Percentiles rank a stretch among this genome's conserved stretches.
phyloP scores from a whole-genome alignment of 164 flowering plant genomes.

The Cinnamomum micranthum region DNA sequence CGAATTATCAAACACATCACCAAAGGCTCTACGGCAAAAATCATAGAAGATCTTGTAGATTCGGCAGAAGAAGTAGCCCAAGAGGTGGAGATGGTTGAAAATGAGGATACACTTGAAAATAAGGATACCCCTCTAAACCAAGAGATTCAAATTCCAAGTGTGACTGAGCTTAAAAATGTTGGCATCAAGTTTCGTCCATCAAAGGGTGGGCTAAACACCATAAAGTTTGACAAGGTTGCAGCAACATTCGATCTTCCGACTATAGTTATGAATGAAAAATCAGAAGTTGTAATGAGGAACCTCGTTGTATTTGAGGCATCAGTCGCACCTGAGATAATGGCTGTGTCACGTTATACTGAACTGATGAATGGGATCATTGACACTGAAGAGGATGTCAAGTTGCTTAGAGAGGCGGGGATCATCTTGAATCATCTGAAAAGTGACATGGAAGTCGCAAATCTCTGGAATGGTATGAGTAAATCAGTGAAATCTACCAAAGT shows the following conservation, averaged over 20 bases:
- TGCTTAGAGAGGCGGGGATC: conserved; percentile 9
- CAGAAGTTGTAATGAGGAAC: conserved; percentile 17
- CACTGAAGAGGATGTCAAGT: conserved; percentile 4
- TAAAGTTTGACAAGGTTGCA: conserved; percentile 7
- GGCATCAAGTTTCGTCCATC: conserved; percentile 6
- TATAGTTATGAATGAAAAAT: conserved; percentile 8
- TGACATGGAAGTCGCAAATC: conserved; percentile 5
- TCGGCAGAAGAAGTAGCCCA: not conserved
- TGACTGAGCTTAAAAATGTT: conserved; percentile 1
- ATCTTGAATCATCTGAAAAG: conserved; percentile 1
- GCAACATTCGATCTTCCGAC: conserved; percentile 10
- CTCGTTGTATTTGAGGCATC: conserved; percentile 22
- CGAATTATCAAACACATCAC: not conserved
- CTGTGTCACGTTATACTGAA: conserved; percentile 20
- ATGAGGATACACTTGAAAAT: not conserved
- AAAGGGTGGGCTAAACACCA: conserved; percentile 8
- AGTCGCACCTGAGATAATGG: conserved; percentile 11
- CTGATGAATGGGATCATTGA: conserved; percentile 23
- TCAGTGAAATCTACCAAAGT: conserved; percentile 1
- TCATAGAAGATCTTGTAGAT: not conserved
- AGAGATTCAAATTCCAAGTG: conserved; percentile 13
- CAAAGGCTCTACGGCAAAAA: not conserved
- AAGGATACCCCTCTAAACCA: conserved; percentile 1
- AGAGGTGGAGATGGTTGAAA: not conserved
- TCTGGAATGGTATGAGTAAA: conserved; percentile 10